A percentile compares a stretch with the other conserved stretches of the same genome.
These are phyloP conservation scores for Protomyces arabidopsidicola DNA, from an alignment of 1,139 yeast species.

Conservation along the genomic window DNA sequence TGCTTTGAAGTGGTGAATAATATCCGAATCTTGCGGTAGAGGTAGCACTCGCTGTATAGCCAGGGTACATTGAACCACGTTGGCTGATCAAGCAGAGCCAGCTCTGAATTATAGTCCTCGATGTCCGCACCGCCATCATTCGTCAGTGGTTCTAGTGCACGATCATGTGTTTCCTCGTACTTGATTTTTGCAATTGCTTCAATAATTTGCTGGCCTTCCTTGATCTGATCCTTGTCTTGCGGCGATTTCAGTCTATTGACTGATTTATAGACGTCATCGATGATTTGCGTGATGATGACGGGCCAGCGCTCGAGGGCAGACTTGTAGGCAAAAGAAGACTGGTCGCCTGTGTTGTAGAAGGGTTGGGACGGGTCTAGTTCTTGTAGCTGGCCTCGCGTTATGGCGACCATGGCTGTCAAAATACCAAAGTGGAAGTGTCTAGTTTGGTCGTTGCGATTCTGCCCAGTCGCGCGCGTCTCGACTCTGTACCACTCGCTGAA, in stretches of 20 bases:
- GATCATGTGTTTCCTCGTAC: slow-evolving; percentile 39
- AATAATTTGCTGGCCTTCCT: slow-evolving; percentile 41
- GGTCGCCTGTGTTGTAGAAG: slow-evolving; percentile 54
- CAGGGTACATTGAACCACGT: slow-evolving; percentile 91
- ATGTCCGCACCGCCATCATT: slow-evolving; percentile 36
- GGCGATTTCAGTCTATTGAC: slow-evolving; percentile 28
- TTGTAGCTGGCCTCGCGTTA: slow-evolving; percentile 5
- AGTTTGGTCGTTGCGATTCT: too few relatives aligned
- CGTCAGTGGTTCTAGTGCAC: slow-evolving; percentile 31
- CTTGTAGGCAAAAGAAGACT: slow-evolving; percentile 70
- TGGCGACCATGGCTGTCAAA: not conserved
- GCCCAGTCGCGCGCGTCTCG: too few relatives aligned
- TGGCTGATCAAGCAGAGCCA: slow-evolving; percentile 43
- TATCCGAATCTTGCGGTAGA: slow-evolving; percentile 62
- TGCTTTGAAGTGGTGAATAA: slow-evolving; percentile 43
- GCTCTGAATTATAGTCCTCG: slow-evolving; percentile 41
- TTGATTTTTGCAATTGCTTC: slow-evolving; percentile 40
- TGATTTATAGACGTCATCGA: slow-evolving; percentile 53
- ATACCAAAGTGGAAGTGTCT: too few relatives aligned
- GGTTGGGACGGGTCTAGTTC: slow-evolving; percentile 10
- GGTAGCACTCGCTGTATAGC: slow-evolving; percentile 79
- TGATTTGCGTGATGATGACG: slow-evolving; percentile 57
- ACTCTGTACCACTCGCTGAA: too few relatives aligned
- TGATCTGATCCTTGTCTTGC: slow-evolving; percentile 33
- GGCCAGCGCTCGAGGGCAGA: slow-evolving; percentile 89